These are phyloP conservation scores for Kwoniella heveanensis DNA, from an alignment of 768 basidiomycete genomes.

Conservation along the genomic window DNA sequence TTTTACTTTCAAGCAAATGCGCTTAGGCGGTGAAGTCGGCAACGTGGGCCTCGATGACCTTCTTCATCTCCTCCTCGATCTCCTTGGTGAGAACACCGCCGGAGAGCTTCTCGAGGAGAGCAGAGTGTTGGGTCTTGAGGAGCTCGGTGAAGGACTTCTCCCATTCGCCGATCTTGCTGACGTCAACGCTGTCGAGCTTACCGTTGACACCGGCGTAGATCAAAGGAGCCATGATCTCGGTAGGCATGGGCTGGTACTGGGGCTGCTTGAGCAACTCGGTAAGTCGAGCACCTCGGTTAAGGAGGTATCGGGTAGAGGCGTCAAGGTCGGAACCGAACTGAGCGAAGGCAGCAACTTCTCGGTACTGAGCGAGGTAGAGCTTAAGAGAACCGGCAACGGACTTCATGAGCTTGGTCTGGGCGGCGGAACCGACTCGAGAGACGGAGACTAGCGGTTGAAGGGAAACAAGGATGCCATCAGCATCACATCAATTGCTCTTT, in stretches of 20 bases:
- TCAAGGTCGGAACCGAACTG: conserved; percentile 99
- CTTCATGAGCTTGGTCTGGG: conserved; percentile 99
- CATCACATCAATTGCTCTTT: background rate
- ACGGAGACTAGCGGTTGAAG: conserved; percentile 71
- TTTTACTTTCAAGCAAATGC: background rate
- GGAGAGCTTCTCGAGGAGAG: conserved; percentile 81
- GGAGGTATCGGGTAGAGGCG: conserved; percentile 97
- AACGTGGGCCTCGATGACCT: conserved; percentile 51
- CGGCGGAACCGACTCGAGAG: conserved; percentile 99
- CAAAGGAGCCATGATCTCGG: conserved; percentile 96
- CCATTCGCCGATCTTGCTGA: conserved; percentile 72
- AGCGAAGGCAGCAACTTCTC: conserved; percentile 85
- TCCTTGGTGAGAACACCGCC: conserved; percentile 80
- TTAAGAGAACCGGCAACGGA: conserved; percentile 99
- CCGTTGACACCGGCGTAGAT: conserved; percentile 99
- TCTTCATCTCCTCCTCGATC: conserved; percentile 75
- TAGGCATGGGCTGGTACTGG: conserved; percentile 81
- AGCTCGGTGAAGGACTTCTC: conserved; percentile 69
- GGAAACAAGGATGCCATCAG: background rate
- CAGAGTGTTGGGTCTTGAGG: conserved; percentile 70
- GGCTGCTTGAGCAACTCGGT: conserved; percentile 94
- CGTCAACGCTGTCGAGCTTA: conserved; percentile 93
- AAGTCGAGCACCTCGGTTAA: conserved; percentile 95
- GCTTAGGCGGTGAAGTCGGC: conserved; percentile 52
- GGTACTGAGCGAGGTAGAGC: conserved; percentile 99